Conservation (phyloP, 805 yeast species). For the Barnettozyma populi region DNA sequence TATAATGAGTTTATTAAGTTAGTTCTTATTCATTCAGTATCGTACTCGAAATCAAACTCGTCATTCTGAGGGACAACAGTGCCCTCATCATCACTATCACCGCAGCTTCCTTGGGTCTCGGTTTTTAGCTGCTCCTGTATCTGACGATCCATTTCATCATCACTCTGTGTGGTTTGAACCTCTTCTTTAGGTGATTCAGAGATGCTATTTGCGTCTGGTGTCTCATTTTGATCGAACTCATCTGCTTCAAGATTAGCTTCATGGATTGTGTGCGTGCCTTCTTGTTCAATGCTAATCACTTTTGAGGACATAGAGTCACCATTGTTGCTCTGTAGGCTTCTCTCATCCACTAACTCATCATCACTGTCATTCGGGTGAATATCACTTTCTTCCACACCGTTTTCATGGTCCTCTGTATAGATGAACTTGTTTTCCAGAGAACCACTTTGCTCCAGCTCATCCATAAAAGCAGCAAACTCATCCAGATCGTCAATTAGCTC, state of each 20-base stretch:
- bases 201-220: background rate
- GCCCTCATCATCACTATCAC: slow-evolving; percentile 26
- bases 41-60: slow-evolving; percentile 38
- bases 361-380: background rate
- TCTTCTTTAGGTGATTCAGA: background rate
- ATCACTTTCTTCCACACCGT: background rate
- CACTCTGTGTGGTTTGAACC: background rate
- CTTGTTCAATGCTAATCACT: background rate
- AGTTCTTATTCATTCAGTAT: slow-evolving; percentile 23
- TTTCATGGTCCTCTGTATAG: background rate
- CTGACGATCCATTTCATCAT: slow-evolving; percentile 8
- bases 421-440: background rate
- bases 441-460: slow-evolving; percentile 10
- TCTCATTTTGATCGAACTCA: background rate
- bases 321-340: background rate
- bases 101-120: slow-evolving; percentile 1
- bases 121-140: slow-evolving; percentile 5
- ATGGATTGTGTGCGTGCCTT: background rate
- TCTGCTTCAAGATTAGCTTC: background rate
- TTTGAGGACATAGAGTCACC: background rate
- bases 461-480: slow-evolving; percentile 23
- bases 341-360: background rate
- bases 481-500: slow-evolving; percentile 12
- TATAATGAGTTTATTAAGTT: background rate
- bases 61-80: slow-evolving; percentile 27